Percentiles rank a stretch among this genome's conserved stretches.
Conservation (phyloP, 1,139 yeast species). For the Trichomonascaceae sp. region DNA sequence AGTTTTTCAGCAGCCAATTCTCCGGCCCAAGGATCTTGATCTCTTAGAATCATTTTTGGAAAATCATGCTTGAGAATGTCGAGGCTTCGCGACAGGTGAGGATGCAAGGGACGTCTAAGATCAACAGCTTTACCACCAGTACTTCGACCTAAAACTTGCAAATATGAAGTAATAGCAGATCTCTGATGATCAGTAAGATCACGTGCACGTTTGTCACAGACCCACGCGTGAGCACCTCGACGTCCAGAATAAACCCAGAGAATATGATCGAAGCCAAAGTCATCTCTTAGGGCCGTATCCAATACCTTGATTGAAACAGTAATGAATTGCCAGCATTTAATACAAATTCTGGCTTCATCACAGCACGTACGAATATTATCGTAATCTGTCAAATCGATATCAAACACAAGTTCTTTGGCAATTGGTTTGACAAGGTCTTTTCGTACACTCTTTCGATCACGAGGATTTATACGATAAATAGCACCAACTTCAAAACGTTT, state of each 20-base stretch:
- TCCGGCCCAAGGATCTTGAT: constrained; percentile 80
- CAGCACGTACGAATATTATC: constrained; percentile 94
- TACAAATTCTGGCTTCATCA: constrained; percentile 74
- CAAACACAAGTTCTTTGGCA: constrained; percentile 85
- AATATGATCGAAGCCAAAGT: constrained; percentile 81
- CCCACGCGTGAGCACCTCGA: constrained; percentile 99
- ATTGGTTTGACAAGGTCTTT: constrained; percentile 75
- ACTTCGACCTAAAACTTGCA: constrained; percentile 65
- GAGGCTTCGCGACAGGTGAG: constrained; percentile 63
- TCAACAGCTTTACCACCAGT: constrained; percentile 42
- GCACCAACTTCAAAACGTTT: constrained; percentile 96
- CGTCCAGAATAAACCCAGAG: constrained; percentile 98
- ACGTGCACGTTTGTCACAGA: constrained; percentile 81
- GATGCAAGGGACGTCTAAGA: constrained; percentile 79
- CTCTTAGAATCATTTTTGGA: constrained; percentile 57
- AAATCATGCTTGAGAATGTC: constrained; percentile 61
- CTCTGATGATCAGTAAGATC: constrained; percentile 65
- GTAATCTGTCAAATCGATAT: constrained; percentile 96
- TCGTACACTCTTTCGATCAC: constrained; percentile 67
- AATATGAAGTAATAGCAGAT: constrained; percentile 72
- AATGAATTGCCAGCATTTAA: constrained; percentile 90
- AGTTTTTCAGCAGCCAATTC: constrained; percentile 49
- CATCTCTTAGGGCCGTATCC: constrained; percentile 67
- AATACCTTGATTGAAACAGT: constrained; percentile 78
- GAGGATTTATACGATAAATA: constrained; percentile 79